Base-by-base conservation (phyloP, 73 alveolate species). In the Breviolum minutum region DNA sequence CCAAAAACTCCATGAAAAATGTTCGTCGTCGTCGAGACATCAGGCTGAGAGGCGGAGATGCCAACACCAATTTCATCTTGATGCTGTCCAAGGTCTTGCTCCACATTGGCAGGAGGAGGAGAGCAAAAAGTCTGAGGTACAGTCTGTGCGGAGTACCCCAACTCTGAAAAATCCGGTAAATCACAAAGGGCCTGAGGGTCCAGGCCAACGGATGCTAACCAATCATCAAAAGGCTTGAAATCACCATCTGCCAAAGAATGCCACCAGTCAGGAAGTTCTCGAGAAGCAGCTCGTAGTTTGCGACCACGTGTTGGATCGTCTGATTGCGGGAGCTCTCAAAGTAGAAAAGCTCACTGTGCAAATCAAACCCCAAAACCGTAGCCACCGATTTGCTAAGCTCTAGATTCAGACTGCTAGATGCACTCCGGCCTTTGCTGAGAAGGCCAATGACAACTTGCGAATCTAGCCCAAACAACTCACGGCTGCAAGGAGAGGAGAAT, bases 221-320 rank as follows among this genome's bases (percentile, higher is more conserved):
- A 82, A 5, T 0, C 48, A 24, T 82, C 91, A 48, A 82, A 82
- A 0, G 14, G 48, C 20, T 48, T 73, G 7, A 48, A 10, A 16
- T 12, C 24, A 24, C 91, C 91, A 8, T 0, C 10, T 0, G 20
- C 6, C 14, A 9, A 17, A 8, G 14, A 26, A 30, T 4, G 4
- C 91, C 71, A 82, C 71, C 71, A 82, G 0, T 5, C 48, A 8
- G 91, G 91, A 8, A 60, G 7, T 1, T 0, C 74, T 0, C 8
- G 24, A 6, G 32, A 20, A 48, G 73, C 30, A 7, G 5, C 20
- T 16, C 91, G 48, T 16, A 82, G 19, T 9, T 10, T 10, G 0
- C 48, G 71, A 8, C 91, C 91, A 0, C 91, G 63, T 2, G 91
- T 82, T 0, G 91, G 91, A 60, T 82, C 91, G 48, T 82, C 91